Evolutionary conservation across 164 flowering plant genomes (phyloP).

Genomic region (Vitis labrusca): DNA sequence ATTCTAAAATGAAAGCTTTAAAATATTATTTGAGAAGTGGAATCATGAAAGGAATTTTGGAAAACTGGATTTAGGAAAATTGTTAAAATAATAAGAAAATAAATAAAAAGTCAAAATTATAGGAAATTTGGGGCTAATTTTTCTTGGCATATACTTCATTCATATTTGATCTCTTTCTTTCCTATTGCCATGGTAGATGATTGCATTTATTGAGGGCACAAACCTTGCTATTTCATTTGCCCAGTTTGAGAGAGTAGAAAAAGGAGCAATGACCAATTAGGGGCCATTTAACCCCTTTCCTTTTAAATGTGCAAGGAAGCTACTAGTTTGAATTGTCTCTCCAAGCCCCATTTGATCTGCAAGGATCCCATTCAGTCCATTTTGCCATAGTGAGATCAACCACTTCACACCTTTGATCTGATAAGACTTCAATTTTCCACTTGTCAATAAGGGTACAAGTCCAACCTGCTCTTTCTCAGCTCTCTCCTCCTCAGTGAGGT

Average conservation of each 20-base stretch:
- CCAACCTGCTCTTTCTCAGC: conserved; percentile 78
- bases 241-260: conserved; percentile 96
- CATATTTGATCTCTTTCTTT: too few species aligned
- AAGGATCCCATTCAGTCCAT: conserved; percentile 95
- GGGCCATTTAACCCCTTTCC: conserved; percentile 95
- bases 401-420: conserved; percentile 95
- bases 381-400: conserved; percentile 98
- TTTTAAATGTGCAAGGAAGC: conserved; percentile 88
- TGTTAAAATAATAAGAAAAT: too few species aligned
- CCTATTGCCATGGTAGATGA: too few species aligned
- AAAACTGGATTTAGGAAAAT: too few species aligned
- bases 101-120: too few species aligned
- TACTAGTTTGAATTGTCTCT: conserved; percentile 94
- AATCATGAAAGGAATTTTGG: too few species aligned
- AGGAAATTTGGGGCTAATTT: too few species aligned
- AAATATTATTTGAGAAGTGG: too few species aligned
- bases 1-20: too few species aligned
- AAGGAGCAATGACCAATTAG: too few species aligned
- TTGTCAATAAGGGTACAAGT: conserved; percentile 82
- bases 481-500: conserved; percentile 73
- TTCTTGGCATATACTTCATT: too few species aligned
- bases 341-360: conserved; percentile 99
- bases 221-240: conserved; percentile 84
- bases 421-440: conserved; percentile 89
- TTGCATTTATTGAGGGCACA: too few species aligned